Evolutionary conservation across 176 grass and related monocot genomes (phyloP).

Genomic region (Ensete ventricosum): DNA sequence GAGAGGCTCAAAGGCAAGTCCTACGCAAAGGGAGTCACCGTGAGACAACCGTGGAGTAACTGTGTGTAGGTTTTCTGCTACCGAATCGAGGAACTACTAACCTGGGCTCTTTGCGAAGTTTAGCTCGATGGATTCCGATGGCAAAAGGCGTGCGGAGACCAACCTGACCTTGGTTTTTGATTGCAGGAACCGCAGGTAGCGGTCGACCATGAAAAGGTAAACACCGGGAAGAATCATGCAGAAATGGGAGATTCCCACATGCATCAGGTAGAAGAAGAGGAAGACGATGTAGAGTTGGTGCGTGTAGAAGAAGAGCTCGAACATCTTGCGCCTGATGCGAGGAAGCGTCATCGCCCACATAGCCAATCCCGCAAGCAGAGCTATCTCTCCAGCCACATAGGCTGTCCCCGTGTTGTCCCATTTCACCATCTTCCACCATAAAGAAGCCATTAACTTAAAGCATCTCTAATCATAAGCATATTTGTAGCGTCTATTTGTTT

Average conservation of each 20-base stretch:
- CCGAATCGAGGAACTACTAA: background rate
- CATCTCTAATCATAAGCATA: background rate
- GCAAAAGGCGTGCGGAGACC: conserved; percentile 37
- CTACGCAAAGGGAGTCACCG: background rate
- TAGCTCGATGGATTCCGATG: conserved; percentile 46
- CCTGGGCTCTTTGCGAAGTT: conserved; percentile 41
- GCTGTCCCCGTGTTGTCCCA: conserved; percentile 28
- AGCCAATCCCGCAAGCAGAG: conserved; percentile 21
- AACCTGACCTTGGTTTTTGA: conserved; percentile 32
- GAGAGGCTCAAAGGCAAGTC: conserved; percentile 29
- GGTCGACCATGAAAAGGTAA: conserved; percentile 51
- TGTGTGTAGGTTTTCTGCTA: background rate
- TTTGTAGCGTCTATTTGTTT: too few species aligned
- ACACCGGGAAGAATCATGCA: conserved; percentile 35
- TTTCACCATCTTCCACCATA: conserved; percentile 34
- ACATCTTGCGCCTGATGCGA: conserved; percentile 37
- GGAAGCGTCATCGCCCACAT: conserved; percentile 44
- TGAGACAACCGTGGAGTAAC: background rate
- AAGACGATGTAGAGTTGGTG: conserved; percentile 54
- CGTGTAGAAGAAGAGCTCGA: conserved; percentile 59
- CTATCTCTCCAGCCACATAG: conserved; percentile 44
- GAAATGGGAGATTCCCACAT: conserved; percentile 35
- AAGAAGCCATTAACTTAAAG: background rate
- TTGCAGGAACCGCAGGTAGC: conserved; percentile 55
- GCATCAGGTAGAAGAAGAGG: conserved; percentile 38